These are phyloP conservation scores for Ogataea wickerhamii DNA, from an alignment of 805 yeast genomes.

Conservation along the genomic window DNA sequence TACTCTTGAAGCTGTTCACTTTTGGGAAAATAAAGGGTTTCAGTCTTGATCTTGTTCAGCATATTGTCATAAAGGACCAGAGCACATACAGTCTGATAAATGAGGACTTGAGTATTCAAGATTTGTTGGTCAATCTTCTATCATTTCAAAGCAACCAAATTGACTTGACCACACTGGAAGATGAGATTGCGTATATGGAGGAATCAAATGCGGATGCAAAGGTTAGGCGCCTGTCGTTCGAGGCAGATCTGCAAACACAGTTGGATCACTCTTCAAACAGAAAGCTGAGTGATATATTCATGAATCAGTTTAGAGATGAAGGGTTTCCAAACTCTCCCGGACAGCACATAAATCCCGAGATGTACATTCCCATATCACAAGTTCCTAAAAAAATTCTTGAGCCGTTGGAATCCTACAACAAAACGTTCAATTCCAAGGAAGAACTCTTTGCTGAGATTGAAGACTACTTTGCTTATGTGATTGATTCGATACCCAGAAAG, in stretches of 20 bases:
- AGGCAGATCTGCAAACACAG: background rate
- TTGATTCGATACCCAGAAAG: constrained; percentile 15
- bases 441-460: constrained; percentile 15
- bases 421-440: constrained; percentile 12
- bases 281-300: constrained; percentile 6
- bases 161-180: constrained; percentile 8
- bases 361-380: constrained; percentile 8
- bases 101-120: constrained; percentile 6
- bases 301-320: constrained; percentile 6
- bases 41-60: constrained; percentile 26
- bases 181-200: constrained; percentile 5
- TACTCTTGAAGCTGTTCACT: constrained; percentile 25
- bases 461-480: constrained; percentile 11
- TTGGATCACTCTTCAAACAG: background rate
- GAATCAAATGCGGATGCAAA: constrained; percentile 1
- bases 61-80: constrained; percentile 13
- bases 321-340: constrained; percentile 8
- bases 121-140: constrained; percentile 14
- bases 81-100: constrained; percentile 7
- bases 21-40: constrained; percentile 23
- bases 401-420: constrained; percentile 8
- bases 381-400: constrained; percentile 13
- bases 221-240: background rate
- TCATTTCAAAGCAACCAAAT: constrained; percentile 3
- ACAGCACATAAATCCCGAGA: constrained; percentile 8